These are phyloP conservation scores for Trapa incisa DNA, from an alignment of 345 rosid genomes.

Conservation along the genomic window DNA sequence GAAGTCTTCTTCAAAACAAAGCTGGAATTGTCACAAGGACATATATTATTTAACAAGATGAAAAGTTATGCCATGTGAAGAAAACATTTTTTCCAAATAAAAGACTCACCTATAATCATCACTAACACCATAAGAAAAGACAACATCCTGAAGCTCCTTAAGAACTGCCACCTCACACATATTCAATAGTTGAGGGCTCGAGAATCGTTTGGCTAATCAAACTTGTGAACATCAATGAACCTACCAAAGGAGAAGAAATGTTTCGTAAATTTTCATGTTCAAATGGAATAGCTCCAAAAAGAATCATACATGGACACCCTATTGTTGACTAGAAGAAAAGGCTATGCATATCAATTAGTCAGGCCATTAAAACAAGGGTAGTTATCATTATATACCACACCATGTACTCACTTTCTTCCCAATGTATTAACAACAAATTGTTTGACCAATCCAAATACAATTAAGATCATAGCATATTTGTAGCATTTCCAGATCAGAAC, in stretches of 20 bases:
- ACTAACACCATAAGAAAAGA: constrained; percentile 74
- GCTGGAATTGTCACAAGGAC: constrained; percentile 24
- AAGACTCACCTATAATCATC: constrained; percentile 71
- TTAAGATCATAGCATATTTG: not conserved
- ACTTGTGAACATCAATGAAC: constrained; percentile 69
- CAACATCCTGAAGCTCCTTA: constrained; percentile 56
- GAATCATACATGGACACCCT: not conserved
- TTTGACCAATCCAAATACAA: not conserved
- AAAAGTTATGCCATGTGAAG: not conserved
- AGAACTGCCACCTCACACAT: constrained; percentile 65
- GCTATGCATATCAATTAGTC: not conserved
- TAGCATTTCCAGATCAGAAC: not conserved
- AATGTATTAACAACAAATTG: not conserved
- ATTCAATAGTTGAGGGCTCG: constrained; percentile 84
- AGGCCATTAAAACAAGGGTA: not conserved
- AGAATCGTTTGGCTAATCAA: constrained; percentile 85
- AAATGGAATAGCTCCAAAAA: constrained; percentile 2
- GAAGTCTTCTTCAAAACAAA: constrained; percentile 61
- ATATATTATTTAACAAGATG: not conserved
- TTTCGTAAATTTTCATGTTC: not conserved
- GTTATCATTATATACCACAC: not conserved
- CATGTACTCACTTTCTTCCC: too few species aligned
- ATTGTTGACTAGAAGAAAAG: too few species aligned
- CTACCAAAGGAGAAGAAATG: constrained; percentile 30
- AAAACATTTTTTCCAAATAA: not conserved